Evolutionary conservation across 345 rosid genomes (phyloP), one percentile per base, ranked within the genome.

Genomic region (Mallotus nudiflorus): DNA sequence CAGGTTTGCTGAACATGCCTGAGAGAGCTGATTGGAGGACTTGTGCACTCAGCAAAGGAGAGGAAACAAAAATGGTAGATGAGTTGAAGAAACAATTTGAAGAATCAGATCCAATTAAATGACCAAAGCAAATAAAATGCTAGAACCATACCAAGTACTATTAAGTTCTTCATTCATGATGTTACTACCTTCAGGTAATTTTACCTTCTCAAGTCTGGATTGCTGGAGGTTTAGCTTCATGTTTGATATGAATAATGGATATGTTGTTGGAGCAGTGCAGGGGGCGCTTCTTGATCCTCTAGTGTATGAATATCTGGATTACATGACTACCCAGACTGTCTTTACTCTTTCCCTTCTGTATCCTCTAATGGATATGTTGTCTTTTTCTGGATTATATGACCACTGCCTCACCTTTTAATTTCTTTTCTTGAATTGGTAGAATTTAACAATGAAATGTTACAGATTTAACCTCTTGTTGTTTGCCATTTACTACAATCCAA

Each of bases 11-110:
- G 70, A 91, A 87, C 84, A 83, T 86, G 68, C 87, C 97, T 28
- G 91, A 89, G 51, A 87, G 78, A 59, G 96, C 97, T 39, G 96
- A 94, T 67, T 91, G 98, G 97, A 90, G 88, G 74, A 85, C 83
- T 70, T 91, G 93, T 80, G 75, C 75, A 50, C 77, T 82, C 31
- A 77, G 82, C 83, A 88, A 86, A 82, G 97, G 84, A 39, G 96
- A 91, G 78, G 98, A 94, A 80, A 67, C 67, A 27, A 83, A 77
- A 48, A 74, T 82, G 77, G 89, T 68, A 0, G 89, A 86, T 71
- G 83, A 86, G 35, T 91, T 94, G 74, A 91, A 90, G 83, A 82
- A 80, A 62, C 80, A 48, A 6, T 94, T 89, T 57, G 81, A 84
- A 78, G 92, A 79, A 66, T 85, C 84, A 58, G 95, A 94, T 71